phyloP scores from a whole-genome alignment of 257 asterid species.

The Anisodus acutangulus region DNA sequence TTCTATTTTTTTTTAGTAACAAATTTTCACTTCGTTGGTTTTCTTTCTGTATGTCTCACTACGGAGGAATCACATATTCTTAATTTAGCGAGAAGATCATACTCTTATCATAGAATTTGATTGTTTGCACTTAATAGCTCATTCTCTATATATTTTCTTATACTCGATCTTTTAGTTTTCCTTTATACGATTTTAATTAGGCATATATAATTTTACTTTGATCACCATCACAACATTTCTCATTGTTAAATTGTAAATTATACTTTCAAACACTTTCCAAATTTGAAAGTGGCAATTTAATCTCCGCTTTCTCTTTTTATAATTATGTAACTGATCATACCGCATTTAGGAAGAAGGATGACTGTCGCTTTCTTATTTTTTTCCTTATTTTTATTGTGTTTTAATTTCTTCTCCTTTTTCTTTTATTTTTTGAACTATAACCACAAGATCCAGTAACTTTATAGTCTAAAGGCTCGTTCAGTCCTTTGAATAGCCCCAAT shows the following conservation, averaged over 20 bases:
- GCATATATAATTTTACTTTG: neutral
- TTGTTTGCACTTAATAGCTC: too few relatives aligned
- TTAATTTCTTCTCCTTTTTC: too few relatives aligned
- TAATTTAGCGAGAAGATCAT: too few relatives aligned
- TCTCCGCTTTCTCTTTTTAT: neutral
- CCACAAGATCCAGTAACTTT: neutral
- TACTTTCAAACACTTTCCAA: neutral
- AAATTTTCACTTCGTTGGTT: neutral
- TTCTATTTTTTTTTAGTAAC: neutral
- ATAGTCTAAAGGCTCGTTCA: neutral
- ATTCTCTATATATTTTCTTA: too few relatives aligned
- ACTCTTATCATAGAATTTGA: too few relatives aligned
- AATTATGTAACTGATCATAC: slow-evolving; percentile 9
- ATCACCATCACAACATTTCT: neutral
- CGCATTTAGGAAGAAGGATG: neutral
- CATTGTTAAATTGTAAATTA: neutral
- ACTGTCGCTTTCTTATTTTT: neutral
- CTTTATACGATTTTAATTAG: neutral
- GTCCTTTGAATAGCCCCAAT: neutral
- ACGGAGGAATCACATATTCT: too few relatives aligned
- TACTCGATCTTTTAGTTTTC: too few relatives aligned
- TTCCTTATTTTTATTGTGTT: too few relatives aligned
- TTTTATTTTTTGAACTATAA: too few relatives aligned
- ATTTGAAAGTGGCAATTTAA: neutral
- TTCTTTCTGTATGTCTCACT: neutral